phyloP scores from a whole-genome alignment of 495 filamentous ascomycete genomes.

The Aspergillus biplanus region DNA sequence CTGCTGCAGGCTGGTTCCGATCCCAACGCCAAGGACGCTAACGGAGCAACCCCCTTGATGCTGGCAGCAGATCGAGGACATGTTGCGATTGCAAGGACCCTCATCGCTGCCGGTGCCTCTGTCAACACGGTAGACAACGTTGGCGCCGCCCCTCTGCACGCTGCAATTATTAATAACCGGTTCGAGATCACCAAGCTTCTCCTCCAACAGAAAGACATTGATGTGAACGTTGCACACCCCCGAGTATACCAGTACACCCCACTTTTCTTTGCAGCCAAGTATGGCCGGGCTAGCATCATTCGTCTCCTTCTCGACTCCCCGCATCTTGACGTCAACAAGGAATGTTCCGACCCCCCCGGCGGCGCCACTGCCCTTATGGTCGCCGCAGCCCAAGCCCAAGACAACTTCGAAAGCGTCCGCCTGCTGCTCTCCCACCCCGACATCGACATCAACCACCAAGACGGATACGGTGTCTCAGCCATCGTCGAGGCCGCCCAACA shows the following conservation, averaged over 20 bases:
- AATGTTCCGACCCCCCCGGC: constrained; percentile 1
- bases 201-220: constrained; percentile 1
- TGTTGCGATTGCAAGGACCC: background rate
- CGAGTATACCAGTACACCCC: background rate
- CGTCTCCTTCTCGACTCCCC: background rate
- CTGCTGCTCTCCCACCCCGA: constrained; percentile 1
- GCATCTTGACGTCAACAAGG: constrained; percentile 7
- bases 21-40: background rate
- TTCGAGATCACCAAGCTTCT: background rate
- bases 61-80: constrained; percentile 5
- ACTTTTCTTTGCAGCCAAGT: background rate
- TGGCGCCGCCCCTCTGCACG: constrained; percentile 7
- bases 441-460: constrained; percentile 8
- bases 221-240: background rate
- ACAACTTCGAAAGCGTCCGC: background rate
- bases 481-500: constrained; percentile 1
- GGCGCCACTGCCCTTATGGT: constrained; percentile 1
- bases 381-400: background rate
- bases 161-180: background rate
- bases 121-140: constrained; percentile 9
- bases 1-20: constrained; percentile 1
- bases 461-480: background rate
- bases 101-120: background rate
- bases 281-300: background rate
- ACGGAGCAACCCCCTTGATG: constrained; percentile 5